Evolutionary conservation across 306 rosid species (phyloP), one percentile per base, ranked within the genome.

Genomic region (Cyclanthera cordifolia): DNA sequence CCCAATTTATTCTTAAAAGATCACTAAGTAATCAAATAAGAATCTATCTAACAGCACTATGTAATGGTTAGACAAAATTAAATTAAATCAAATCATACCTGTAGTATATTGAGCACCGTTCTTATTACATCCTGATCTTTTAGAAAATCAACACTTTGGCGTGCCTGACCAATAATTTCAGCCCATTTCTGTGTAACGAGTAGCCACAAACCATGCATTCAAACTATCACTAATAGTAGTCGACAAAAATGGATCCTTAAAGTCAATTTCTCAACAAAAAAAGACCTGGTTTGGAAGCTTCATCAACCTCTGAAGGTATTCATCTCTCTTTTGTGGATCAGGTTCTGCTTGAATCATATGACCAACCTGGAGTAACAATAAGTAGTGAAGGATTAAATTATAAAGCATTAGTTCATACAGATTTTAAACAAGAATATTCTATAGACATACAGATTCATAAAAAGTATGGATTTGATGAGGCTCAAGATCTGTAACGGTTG

Each of bases 291-390:
- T 90, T 59, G 99, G 99, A 28, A 94, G 95, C 71, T 69, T 80
- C 99, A 94, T 94, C 85, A 94, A 76, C 68, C 96, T 80, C 74
- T 90, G 95, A 30, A 94, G 74, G 85, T 82, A 94, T 73, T 94
- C 99, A 75, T 90, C 99, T 76, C 99, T 84, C 80, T 88, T 90
- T 65, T 85, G 94, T 19, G 78, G 79, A 77, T 94, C 99, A 52
- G 96, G 67, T 78, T 94, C 99, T 11, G 97, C 99, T 76, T 94
- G 99, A 83, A 90, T 85, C 99, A 94, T 94, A 57, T 90, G 83
- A 71, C 84, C 97, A 60, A 94, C 99, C 99, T 94, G 73, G 17
- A 76, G 19, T 53, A 59, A 8, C 47, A 20, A 74, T 67, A 23
- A 27, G 54, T 23, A 23, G n/a, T 16, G 21, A 69, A 24, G 10